Evolutionary conservation across 2,329 filamentous ascomycete species (phyloP), one percentile per base, ranked within the genome.

Genomic region (Aspergillus tamarii): DNA sequence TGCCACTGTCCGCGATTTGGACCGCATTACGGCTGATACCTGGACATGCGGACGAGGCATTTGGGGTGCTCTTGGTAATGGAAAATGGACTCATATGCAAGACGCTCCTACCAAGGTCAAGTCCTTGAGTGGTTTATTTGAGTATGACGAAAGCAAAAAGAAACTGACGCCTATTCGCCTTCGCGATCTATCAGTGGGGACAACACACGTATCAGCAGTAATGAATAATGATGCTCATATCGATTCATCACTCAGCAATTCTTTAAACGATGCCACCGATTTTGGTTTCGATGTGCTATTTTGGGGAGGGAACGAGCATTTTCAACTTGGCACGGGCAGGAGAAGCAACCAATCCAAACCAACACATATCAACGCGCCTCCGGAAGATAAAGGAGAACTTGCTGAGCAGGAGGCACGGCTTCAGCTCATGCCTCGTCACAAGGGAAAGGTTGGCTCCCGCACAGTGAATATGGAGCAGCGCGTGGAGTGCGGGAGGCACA

Each of bases 221-320:
- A 89, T 98, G 88, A 86, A 89, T 73, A 97, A 97, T 74, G 86
- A 91, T 34, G 91, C 91, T 1, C 84, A 88, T 59, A 84, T 93
- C 7, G 80, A 83, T 19, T 84, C 89, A 71, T 65, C 79, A 74
- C 60, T 82, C 71, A 76, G 78, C 65, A 70, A 77, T 19, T 84
- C 85, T 1, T 81, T 87, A 46, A 90, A 91, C 68, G 91, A 93
- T 72, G 92, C 89, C 1, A 68, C 70, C n/a, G 94, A 95, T 75
- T 97, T 89, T 87, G 95, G 95, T 56, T 88, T 91, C 5, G 95
- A 98, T 75, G 89, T 94, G 34, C 77, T 98, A 1, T 96, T 92
- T 83, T 99, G 94, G 92, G 95, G 95, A 66, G 93, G 93, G 59
- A 99, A 98, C 73, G 94, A 98, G 80, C 87, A 90, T 75, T 97